These are phyloP conservation scores for Colletotrichum costaricense DNA, from an alignment of 2,329 filamentous ascomycete species.

Conservation along the genomic window DNA sequence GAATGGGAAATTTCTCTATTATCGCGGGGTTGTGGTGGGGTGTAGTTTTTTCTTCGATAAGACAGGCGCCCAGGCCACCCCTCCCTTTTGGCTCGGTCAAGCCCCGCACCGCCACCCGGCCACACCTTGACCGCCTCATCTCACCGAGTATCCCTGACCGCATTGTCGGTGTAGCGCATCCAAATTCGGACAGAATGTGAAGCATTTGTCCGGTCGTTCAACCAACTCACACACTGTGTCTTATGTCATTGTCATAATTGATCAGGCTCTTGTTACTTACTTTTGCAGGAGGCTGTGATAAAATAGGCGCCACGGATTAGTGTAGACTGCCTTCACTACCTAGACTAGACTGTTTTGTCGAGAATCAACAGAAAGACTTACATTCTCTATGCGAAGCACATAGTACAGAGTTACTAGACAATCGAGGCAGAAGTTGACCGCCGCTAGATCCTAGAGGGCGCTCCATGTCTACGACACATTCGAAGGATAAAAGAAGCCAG, in stretches of 20 bases:
- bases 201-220: background rate
- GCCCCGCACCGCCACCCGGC: background rate
- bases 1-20: conserved; percentile 36
- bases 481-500: background rate
- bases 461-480: background rate
- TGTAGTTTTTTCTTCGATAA: conserved; percentile 24
- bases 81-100: background rate
- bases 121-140: background rate
- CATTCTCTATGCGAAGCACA: no score
- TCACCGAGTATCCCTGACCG: background rate
- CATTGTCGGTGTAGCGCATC: background rate
- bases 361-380: background rate
- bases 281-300: background rate
- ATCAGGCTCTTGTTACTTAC: background rate
- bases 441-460: no score
- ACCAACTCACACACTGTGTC: background rate
- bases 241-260: background rate
- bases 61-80: background rate
- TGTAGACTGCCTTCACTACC: no score
- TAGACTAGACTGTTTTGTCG: background rate
- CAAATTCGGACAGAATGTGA: background rate
- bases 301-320: background rate
- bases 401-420: no score
- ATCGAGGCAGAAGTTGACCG: no score
- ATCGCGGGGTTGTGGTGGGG: conserved; percentile 36